Evolutionary conservation across 345 rosid genomes (phyloP), one percentile per base, ranked within the genome.

Genomic region (Salix dunnii): DNA sequence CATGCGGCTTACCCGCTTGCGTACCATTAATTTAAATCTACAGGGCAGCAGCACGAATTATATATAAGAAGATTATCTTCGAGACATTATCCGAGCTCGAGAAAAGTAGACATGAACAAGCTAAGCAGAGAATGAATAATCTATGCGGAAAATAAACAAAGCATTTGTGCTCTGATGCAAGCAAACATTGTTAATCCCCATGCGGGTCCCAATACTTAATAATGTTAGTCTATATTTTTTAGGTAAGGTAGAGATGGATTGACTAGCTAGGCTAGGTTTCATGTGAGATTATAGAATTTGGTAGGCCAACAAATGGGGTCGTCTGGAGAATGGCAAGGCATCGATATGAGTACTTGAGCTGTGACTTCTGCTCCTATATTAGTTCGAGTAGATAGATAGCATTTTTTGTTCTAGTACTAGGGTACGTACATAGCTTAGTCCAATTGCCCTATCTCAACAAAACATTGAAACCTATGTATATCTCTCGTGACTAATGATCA

Each of bases 281-380:
- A 21, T 31, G 38, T 33, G 23, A 62, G 51, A 11, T 3, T 28
- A 55, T 36, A 55, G 69, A 67, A 40, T 70, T 71, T 77, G 82
- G 81, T 82, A 75, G 76, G 80, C 82, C 84, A 82, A 65, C 84
- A 74, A 80, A 78, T n/a, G 62, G 65, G 76, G 67, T 70, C 13
- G 30, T 63, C 18, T 7, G n/a, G n/a, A n/a, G n/a, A n/a, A n/a
- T n/a, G n/a, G n/a, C n/a, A n/a, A n/a, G n/a, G n/a, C n/a, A n/a
- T n/a, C n/a, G n/a, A n/a, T n/a, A n/a, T 12, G 25, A 0, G 1
- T 58, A 10, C 38, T 71, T 71, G 33, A 31, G 33, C 0, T 31
- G 38, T 78, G 68, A 76, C 63, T 53, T 77, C 63, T 43, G 68
- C 31, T 74, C 40, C 16, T 58, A 7, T 71, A 16, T 74, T 77